Percentiles rank a stretch among this genome's conserved stretches.
Evolutionary conservation across 2,329 filamentous ascomycete species (phyloP).

Genomic region (Ophiostoma quercus): DNA sequence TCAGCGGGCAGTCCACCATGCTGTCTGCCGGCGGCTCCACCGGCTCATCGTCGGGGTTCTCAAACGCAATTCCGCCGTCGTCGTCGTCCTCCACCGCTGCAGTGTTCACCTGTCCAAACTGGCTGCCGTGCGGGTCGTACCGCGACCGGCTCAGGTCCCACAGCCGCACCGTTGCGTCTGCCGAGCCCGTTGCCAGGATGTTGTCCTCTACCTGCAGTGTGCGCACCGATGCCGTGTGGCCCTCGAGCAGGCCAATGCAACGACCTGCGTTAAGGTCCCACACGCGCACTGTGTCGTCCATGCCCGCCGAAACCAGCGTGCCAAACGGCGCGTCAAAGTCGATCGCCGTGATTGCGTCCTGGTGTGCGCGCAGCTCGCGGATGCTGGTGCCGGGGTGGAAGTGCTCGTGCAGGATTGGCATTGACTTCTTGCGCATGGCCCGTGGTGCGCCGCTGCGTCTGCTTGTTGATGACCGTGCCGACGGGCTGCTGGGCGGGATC

Average conservation of each 20-base stretch:
- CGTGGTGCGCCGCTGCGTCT: slow-evolving; percentile 34
- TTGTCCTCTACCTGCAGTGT: slow-evolving; percentile 93
- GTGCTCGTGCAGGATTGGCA: slow-evolving; percentile 93
- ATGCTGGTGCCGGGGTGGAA: slow-evolving; percentile 86
- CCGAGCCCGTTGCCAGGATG: slow-evolving; percentile 86
- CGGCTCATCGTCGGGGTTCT: slow-evolving; percentile 61
- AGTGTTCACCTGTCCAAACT: slow-evolving; percentile 46
- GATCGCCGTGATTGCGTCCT: slow-evolving; percentile 78
- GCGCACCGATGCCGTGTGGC: slow-evolving; percentile 89
- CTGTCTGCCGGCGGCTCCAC: slow-evolving; percentile 70
- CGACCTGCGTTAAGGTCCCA: slow-evolving; percentile 94
- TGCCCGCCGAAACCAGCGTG: slow-evolving; percentile 82
- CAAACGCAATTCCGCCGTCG: slow-evolving; percentile 66
- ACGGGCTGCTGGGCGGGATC: slow-evolving; percentile 56
- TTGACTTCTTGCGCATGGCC: slow-evolving; percentile 68
- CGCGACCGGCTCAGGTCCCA: slow-evolving; percentile 92
- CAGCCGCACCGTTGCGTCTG: slow-evolving; percentile 87
- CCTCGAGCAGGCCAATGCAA: slow-evolving; percentile 86
- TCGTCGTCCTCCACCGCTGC: slow-evolving; percentile 53
- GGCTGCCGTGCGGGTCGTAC: slow-evolving; percentile 66
- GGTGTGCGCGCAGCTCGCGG: slow-evolving; percentile 81
- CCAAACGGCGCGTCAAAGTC: slow-evolving; percentile 98
- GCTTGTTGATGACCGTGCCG: slow-evolving; percentile 38
- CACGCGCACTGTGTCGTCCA: slow-evolving; percentile 90
- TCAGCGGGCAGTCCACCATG: slow-evolving; percentile 86